Evolutionary conservation across 257 asterid species (phyloP).

Genomic region (Salvia rosmarinus): DNA sequence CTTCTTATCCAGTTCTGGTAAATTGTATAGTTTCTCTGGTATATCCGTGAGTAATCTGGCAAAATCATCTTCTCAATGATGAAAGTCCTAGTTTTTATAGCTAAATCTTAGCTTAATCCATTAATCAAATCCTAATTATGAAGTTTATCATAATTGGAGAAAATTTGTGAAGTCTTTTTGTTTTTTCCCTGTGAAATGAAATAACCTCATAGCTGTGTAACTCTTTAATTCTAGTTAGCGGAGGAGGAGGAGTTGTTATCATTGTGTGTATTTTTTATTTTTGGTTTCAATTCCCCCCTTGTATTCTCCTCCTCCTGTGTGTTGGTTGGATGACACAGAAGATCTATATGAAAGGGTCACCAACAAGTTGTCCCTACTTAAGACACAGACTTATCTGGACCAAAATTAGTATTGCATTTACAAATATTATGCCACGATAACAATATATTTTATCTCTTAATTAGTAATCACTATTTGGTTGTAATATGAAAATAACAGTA

Average conservation of each 20-base stretch:
- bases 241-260: background rate
- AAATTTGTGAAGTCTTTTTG: background rate
- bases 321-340: background rate
- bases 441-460: no score
- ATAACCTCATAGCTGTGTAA: slow-evolving; percentile 9
- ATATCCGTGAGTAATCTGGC: background rate
- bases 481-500: no score
- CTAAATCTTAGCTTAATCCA: background rate
- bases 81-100: background rate
- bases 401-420: no score
- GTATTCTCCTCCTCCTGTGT: background rate
- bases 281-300: background rate
- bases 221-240: background rate
- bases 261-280: background rate
- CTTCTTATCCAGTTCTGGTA: background rate
- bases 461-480: no score
- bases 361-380: no score
- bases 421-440: no score
- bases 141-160: background rate
- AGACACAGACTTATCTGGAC: no score
- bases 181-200: slow-evolving; percentile 9
- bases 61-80: background rate
- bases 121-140: background rate
- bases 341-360: no score
- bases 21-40: background rate